Conservation (phyloP, 1,284 basidiomycete genomes). For the Cystobasidium sp. region DNA sequence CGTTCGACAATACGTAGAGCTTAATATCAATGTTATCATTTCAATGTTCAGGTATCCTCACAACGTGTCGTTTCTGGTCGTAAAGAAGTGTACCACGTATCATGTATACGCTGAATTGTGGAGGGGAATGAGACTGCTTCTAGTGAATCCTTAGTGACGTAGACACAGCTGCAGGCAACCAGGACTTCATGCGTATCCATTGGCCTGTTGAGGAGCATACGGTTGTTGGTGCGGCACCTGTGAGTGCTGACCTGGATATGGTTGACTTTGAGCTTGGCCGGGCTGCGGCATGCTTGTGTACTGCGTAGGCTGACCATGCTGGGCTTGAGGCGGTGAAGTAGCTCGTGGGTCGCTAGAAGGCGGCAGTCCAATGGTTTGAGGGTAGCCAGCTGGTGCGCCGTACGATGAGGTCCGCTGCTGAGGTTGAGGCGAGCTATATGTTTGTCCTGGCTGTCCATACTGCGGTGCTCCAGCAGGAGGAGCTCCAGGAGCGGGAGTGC, state of each 20-base stretch:
- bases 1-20: no score
- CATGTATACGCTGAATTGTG: no score
- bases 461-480: neutral
- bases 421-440: constrained; percentile 20
- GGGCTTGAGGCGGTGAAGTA: constrained; percentile 24
- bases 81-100: no score
- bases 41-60: no score
- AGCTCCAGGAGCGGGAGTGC: neutral
- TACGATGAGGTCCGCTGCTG: constrained; percentile 4
- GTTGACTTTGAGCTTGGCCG: constrained; percentile 3
- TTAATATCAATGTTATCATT: no score
- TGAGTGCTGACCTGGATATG: neutral
- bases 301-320: constrained; percentile 9
- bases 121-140: neutral
- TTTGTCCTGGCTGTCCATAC: neutral
- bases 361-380: neutral
- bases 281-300: constrained; percentile 8
- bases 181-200: constrained; percentile 5
- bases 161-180: neutral
- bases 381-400: neutral
- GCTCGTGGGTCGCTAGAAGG: neutral
- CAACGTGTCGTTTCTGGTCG: no score
- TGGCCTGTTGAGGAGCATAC: constrained; percentile 12
- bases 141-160: neutral
- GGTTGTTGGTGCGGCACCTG: constrained; percentile 16